These are phyloP conservation scores for Xerophyta viscosa DNA, from an alignment of 106 monocot species.

Conservation along the genomic window DNA sequence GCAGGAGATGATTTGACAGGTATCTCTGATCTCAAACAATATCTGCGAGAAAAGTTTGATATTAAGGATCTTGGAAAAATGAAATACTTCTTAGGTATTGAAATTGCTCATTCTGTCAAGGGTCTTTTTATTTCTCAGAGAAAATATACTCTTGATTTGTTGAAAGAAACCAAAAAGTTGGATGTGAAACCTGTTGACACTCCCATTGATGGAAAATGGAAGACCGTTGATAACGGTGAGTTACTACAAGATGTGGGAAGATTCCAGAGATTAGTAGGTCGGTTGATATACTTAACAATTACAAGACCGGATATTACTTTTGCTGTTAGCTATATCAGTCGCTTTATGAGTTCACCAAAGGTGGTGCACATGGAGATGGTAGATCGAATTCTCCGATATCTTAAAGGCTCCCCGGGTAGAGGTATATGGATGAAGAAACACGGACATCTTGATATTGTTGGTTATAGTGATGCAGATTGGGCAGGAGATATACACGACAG, in stretches of 20 bases:
- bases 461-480: too few species aligned
- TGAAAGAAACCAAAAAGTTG: not conserved
- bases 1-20: slow-evolving; percentile 1
- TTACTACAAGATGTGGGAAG: not conserved
- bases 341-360: not conserved
- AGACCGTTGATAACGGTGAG: not conserved
- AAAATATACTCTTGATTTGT: not conserved
- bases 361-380: not conserved
- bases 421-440: too few species aligned
- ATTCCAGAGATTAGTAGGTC: not conserved
- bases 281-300: not conserved
- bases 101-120: not conserved
- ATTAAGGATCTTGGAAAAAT: not conserved
- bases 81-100: slow-evolving; percentile 1
- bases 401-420: not conserved
- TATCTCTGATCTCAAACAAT: not conserved
- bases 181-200: not conserved
- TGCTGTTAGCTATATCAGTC: not conserved
- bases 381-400: not conserved
- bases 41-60: not conserved
- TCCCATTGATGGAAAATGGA: not conserved
- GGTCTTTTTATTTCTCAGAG: slow-evolving; percentile 3
- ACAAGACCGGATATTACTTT: not conserved
- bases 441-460: too few species aligned
- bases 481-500: too few species aligned